Evolutionary conservation across 78 protist species (phyloP).

Genomic region (Dictyostelium brefeldianum): DNA sequence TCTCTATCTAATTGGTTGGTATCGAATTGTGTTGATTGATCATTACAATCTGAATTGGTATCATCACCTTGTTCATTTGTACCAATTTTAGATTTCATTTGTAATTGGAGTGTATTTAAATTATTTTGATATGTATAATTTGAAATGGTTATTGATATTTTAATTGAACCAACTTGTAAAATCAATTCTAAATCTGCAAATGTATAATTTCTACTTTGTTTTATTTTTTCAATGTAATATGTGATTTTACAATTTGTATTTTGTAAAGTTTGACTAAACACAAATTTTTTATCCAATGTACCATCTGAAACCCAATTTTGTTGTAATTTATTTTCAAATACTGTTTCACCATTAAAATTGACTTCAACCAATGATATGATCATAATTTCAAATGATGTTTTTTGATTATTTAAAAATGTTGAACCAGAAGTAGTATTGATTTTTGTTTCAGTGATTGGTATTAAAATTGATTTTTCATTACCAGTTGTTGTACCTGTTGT

Average conservation of each 20-base stretch:
- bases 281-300: neutral
- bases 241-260: neutral
- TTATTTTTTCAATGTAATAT: neutral
- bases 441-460: neutral
- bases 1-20: neutral
- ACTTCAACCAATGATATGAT: neutral
- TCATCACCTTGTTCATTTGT: neutral
- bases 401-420: neutral
- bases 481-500: neutral
- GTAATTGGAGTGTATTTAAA: neutral
- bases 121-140: neutral
- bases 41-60: neutral
- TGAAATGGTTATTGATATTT: neutral
- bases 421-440: neutral
- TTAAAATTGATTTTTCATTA: neutral
- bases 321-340: neutral
- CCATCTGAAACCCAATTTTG: neutral
- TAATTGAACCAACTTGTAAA: neutral
- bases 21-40: neutral
- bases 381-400: constrained; percentile 11
- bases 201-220: neutral
- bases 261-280: neutral
- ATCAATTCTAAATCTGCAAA: neutral
- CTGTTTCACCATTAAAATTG: neutral
- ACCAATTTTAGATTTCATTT: neutral